A percentile compares a stretch with the other conserved stretches of the same genome.
These are phyloP conservation scores for Fraxinus ornus DNA, from an alignment of 305 asterid species.

Conservation along the genomic window DNA sequence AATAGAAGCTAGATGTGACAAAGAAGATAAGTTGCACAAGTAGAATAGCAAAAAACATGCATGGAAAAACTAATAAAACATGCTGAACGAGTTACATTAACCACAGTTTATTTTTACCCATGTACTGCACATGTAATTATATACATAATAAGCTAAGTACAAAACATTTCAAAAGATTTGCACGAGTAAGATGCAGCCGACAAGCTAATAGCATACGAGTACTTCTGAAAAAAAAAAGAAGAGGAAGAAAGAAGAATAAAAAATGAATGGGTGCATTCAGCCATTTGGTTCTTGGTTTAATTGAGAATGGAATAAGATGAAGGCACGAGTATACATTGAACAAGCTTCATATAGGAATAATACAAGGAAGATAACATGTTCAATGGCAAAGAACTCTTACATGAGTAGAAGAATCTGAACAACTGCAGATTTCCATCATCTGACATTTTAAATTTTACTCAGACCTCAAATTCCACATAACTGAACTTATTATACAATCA, in stretches of 20 bases:
- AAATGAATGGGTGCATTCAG: background rate
- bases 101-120: background rate
- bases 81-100: background rate
- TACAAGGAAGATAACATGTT: slow-evolving; percentile 18
- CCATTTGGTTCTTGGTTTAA: background rate
- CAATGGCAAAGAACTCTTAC: slow-evolving; percentile 52
- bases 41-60: background rate
- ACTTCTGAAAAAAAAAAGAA: background rate
- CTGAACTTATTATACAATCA: slow-evolving; percentile 40
- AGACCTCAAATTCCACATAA: slow-evolving; percentile 42
- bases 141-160: background rate
- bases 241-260: background rate
- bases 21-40: background rate
- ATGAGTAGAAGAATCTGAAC: slow-evolving; percentile 46
- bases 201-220: background rate
- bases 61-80: background rate
- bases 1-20: background rate
- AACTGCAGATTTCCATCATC: slow-evolving; percentile 48
- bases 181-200: background rate
- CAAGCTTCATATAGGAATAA: slow-evolving; percentile 12
- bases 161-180: background rate
- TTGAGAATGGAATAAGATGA: background rate
- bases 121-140: background rate
- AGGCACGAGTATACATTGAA: background rate
- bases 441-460: slow-evolving; percentile 34